Evolutionary conservation across 345 rosid species (phyloP), one percentile per base, ranked within the genome.

Genomic region (Eutrema japonicum): DNA sequence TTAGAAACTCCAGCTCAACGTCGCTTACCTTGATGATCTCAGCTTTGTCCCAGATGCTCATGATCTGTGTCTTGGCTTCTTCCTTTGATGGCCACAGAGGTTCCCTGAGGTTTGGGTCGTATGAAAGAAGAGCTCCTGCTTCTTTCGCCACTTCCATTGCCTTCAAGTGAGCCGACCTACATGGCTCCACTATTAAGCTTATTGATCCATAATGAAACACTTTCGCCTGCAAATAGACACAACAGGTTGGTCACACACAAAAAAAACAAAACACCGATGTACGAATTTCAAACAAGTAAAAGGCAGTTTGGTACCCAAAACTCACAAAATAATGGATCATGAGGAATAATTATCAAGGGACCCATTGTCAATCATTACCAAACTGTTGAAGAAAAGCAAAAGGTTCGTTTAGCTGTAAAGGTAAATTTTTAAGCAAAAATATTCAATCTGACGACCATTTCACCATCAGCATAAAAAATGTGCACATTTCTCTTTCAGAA

Each of bases 121-220:
- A 86, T 47, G 94, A 90, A 50, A 88, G 89, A 32, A 84, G 76
- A 76, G 86, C 64, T 22, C 94, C 93, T 8, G 86, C 80, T 33
- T 55, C 79, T 76, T 80, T 90, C 5, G 89, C 89, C 11, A 85
- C 83, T 78, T 76, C 82, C 90, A 83, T 79, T 5, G 94, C 94
- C 51, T 79, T 74, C 73, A 75, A 42, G 83, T 88, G 90, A 73
- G 88, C 80, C 18, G 91, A 85, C 48, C 86, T 77, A 83, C 96
- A 83, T 2, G 90, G 96, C 78, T 90, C 91, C 29, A 80, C 79
- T 2, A 88, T 86, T 78, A 90, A 85, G 66, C 91, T 86, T 57
- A 88, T 83, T 8, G 93, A 89, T 41, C 93, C 93, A 56, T 84
- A 84, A 77, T 86, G 96, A 75, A 90, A 86, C 74, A 84, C 76